Evolutionary conservation across 2,329 filamentous ascomycete genomes (phyloP), one percentile per base, ranked within the genome.

Genomic region (Pseudogymnoascus sp.): DNA sequence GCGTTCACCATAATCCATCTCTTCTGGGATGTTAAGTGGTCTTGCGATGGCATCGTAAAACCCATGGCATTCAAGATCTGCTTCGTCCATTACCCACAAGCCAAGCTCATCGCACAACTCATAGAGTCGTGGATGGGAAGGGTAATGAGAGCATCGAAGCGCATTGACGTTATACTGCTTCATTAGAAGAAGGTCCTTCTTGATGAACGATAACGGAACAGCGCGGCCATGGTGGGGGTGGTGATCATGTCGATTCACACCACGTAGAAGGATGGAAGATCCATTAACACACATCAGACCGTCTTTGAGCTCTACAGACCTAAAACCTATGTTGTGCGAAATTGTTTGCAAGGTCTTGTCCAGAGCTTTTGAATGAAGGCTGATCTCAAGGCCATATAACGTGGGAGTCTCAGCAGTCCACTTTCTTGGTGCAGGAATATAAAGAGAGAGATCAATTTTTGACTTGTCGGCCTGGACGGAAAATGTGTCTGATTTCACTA

Each of bases 101-200:
- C 86, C 86, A n/a, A 88, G 77, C 71, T 88, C 84, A 66, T 88
- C 85, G 5, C 82, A 82, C 1, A 88, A 74, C 61, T 85, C 82
- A 33, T 85, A 82, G 1, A 89, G 69, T 2, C 77, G 76, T 0
- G 82, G 81, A 67, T 88, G 81, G n/a, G 83, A 85, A 0, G 86
- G 84, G 65, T 90, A 86, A 70, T 91, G 88, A 1, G 82, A 86
- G 61, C 83, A 86, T 0, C 88, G 84, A 4, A 91, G 78, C 0
- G 87, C 84, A 66, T 91, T 90, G 74, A 90, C 80, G 68, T 90
- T 90, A 76, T 88, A 81, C 6, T 75, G 77, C 73, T 90, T 90
- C 86, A 90, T 90, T 3, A 85, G 75, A 1, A 86, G 69, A 1
- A 90, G 76, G 67, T 90, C 87, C 13, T 77, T 73, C 66, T 81